Conservation (phyloP, 305 asterid genomes). For the Fraxinus sp. region DNA sequence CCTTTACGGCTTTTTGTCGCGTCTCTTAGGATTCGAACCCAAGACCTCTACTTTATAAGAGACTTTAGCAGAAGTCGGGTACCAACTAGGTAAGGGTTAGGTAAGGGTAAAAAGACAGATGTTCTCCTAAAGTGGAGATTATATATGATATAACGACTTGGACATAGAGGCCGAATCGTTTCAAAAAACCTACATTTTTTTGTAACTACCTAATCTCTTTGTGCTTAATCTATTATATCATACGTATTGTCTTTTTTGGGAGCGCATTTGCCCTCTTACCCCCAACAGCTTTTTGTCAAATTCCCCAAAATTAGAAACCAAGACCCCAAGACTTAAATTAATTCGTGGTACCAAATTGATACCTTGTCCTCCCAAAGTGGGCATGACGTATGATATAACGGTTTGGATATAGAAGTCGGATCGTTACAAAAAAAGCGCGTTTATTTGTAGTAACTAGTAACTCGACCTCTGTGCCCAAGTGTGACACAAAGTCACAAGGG, state of each 20-base stretch:
- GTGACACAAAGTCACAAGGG: background rate
- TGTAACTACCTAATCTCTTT: background rate
- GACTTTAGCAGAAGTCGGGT: background rate
- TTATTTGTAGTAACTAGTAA: background rate
- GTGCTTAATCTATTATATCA: too few species aligned
- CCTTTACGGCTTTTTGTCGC: background rate
- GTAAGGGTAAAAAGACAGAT: background rate
- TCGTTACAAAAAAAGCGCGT: background rate
- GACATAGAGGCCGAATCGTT: background rate
- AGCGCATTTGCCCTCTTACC: background rate
- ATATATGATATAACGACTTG: background rate
- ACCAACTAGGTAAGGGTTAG: background rate
- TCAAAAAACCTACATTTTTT: too few species aligned
- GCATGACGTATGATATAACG: background rate
- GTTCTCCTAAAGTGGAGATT: background rate
- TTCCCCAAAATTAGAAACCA: background rate
- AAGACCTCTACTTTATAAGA: background rate
- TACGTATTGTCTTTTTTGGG: background rate
- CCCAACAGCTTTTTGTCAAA: too few species aligned
- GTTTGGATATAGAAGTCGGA: background rate
- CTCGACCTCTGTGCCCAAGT: background rate
- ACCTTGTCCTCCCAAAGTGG: background rate
- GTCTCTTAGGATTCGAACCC: background rate
- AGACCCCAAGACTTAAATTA: background rate
- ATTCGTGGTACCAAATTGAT: background rate